phyloP scores from a whole-genome alignment of 1,284 basidiomycete species.

The Ustilago hordei region DNA sequence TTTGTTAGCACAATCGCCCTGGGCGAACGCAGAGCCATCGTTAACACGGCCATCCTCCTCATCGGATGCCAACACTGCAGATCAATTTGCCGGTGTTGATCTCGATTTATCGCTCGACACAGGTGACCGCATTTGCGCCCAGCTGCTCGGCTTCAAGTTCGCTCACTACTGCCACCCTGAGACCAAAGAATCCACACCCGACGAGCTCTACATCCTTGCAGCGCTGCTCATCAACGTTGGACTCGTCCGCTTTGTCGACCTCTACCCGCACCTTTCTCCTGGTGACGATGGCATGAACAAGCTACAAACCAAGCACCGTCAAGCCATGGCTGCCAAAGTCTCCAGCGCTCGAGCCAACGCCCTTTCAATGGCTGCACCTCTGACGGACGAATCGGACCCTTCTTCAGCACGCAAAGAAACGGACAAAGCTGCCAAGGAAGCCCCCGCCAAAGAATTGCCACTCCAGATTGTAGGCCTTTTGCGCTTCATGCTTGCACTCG shows the following conservation, averaged over 20 bases:
- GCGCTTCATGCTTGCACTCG: constrained; percentile 84
- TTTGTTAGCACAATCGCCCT: constrained; percentile 85
- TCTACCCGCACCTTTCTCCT: constrained; percentile 81
- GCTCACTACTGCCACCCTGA: constrained; percentile 78
- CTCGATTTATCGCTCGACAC: constrained; percentile 64
- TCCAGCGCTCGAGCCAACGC: constrained; percentile 80
- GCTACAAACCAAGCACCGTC: constrained; percentile 78
- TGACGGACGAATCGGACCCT: constrained; percentile 74
- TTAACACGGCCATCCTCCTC: constrained; percentile 11
- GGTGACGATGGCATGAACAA: constrained; percentile 57
- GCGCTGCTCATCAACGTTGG: constrained; percentile 90
- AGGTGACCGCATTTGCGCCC: constrained; percentile 77
- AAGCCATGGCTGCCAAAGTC: constrained; percentile 74
- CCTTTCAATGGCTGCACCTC: constrained; percentile 84
- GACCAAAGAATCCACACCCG: constrained; percentile 74
- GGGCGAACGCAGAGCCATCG: constrained; percentile 71
- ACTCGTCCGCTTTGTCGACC: constrained; percentile 84
- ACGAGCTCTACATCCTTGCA: constrained; percentile 82
- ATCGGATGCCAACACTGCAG: not conserved
- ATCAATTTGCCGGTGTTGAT: constrained; percentile 26
- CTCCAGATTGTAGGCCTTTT: constrained; percentile 88
- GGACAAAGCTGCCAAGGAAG: constrained; percentile 70
- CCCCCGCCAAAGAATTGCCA: constrained; percentile 72
- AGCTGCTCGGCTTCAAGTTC: constrained; percentile 97
- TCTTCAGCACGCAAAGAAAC: constrained; percentile 44